phyloP scores from a whole-genome alignment of 192 early-diverging fungal genomes.

The Spinellus fusiger region DNA sequence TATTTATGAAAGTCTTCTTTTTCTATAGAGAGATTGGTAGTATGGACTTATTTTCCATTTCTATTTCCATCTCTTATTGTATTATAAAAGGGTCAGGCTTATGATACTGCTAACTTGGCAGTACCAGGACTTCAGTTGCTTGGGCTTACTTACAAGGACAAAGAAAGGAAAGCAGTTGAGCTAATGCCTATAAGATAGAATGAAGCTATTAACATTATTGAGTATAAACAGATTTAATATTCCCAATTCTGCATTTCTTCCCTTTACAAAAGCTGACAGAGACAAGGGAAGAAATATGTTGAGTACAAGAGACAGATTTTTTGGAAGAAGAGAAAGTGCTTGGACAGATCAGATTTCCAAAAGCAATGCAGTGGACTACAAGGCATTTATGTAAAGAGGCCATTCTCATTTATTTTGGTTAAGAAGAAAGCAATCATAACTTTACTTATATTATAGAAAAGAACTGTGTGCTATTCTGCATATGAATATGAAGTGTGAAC shows the following conservation, averaged over 20 bases:
- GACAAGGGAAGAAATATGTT: conserved; percentile 14
- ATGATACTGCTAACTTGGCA: conserved; percentile 15
- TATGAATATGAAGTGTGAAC: conserved; percentile 6
- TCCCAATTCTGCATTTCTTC: not conserved
- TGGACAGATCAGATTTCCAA: not conserved
- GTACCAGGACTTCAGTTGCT: conserved; percentile 15
- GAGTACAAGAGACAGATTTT: not conserved
- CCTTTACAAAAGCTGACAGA: conserved; percentile 10
- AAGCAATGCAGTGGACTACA: conserved; percentile 1
- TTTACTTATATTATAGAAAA: not conserved
- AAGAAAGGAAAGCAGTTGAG: not conserved
- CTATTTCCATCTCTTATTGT: conserved; percentile 4
- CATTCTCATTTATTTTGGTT: not conserved
- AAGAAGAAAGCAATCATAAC: not conserved
- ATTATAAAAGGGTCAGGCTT: conserved; percentile 1
- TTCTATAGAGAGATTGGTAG: not conserved
- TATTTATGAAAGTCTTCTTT: not conserved
- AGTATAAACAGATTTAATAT: conserved; percentile 6
- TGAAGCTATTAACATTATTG: not conserved
- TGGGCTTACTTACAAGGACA: conserved; percentile 14
- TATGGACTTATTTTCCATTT: not conserved
- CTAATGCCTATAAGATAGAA: not conserved
- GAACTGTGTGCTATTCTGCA: not conserved
- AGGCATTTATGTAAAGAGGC: conserved; percentile 3
- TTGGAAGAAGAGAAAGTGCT: not conserved